Evolutionary conservation across 441 rosid species (phyloP), one percentile per base, ranked within the genome.

Genomic region (Bocquillonia castaneifolia): DNA sequence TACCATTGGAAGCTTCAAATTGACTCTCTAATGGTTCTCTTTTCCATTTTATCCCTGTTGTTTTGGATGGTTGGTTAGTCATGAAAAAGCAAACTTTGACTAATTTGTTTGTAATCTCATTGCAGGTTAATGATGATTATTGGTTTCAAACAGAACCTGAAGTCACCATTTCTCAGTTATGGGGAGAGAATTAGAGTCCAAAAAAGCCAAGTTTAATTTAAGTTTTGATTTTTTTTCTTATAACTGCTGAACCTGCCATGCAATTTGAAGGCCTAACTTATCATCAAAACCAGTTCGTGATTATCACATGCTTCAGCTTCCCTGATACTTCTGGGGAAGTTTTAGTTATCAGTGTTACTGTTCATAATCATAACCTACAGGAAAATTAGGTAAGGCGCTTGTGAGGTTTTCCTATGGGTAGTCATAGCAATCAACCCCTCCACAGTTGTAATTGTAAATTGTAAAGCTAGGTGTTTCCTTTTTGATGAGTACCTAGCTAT

Each of bases 101-200:
- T 26, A 42, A 57, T 59, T 56, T 60, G 67, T 72, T 54, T 63
- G 36, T 40, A 36, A 59, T 57, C 39, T 37, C 9, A 23, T 79
- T 63, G 66, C 84, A 89, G 97, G 70, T 77, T 59, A 77, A 75
- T 56, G 88, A 83, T 71, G 97, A 91, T 74, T 91, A 91, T 63
- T 89, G 92, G 93, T 81, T 91, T 74, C 74, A 26, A 44, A 82
- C 97, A 36, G 83, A 83, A 20, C 78, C 79, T 18, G 76, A 77
- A 47, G 80, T 85, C 77, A 80, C 88, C 81, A 64, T 83, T 53
- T 79, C 88, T 14, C 84, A 86, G 51, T 63, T 85, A 75, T 91
- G 92, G 92, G 77, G 78, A 44, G 48, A 53, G 67, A 67, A 39
- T 68, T 59, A 66, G 42, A 5, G 18, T 48, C 63, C 56, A 10